Evolutionary conservation across 768 basidiomycete species (phyloP).

Genomic region (Cubamyces lactineus): DNA sequence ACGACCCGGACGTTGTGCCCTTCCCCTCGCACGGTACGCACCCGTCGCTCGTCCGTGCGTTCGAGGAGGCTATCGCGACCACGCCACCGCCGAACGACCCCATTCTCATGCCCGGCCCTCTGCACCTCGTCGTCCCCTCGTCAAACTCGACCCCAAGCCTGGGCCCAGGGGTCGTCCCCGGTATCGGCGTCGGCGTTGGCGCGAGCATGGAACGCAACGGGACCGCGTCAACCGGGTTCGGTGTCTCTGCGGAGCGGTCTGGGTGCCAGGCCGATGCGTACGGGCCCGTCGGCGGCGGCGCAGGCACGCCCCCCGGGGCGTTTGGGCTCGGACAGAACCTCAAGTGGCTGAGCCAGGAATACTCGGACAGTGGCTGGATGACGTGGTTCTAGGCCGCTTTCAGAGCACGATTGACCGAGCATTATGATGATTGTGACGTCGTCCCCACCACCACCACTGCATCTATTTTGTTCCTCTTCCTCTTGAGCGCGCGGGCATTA

Average conservation of each 20-base stretch:
- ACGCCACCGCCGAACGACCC: conserved; percentile 25
- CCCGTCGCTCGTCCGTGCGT: conserved; percentile 26
- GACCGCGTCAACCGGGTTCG: conserved; percentile 16
- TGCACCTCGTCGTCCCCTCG: conserved; percentile 14
- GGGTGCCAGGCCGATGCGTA: conserved; percentile 19
- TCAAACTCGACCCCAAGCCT: not conserved
- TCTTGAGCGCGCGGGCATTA: too few species aligned
- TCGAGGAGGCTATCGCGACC: conserved; percentile 28
- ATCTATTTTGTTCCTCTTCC: too few species aligned
- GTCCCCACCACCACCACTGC: too few species aligned
- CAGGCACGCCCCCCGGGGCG: not conserved
- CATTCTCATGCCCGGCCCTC: conserved; percentile 21
- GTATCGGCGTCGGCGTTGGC: not conserved
- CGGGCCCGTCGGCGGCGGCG: not conserved
- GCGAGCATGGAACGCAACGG: conserved; percentile 11
- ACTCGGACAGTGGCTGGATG: conserved; percentile 35
- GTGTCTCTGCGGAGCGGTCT: conserved; percentile 23
- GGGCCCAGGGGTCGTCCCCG: not conserved
- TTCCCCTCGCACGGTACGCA: conserved; percentile 32
- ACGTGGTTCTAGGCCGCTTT: conserved; percentile 29
- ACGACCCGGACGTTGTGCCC: conserved; percentile 10
- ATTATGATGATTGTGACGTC: not conserved
- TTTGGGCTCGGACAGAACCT: conserved; percentile 14
- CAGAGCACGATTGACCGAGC: too few species aligned
- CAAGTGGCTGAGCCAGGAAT: conserved; percentile 28